phyloP scores from a whole-genome alignment of 345 rosid genomes.

The Triadica sebifera region DNA sequence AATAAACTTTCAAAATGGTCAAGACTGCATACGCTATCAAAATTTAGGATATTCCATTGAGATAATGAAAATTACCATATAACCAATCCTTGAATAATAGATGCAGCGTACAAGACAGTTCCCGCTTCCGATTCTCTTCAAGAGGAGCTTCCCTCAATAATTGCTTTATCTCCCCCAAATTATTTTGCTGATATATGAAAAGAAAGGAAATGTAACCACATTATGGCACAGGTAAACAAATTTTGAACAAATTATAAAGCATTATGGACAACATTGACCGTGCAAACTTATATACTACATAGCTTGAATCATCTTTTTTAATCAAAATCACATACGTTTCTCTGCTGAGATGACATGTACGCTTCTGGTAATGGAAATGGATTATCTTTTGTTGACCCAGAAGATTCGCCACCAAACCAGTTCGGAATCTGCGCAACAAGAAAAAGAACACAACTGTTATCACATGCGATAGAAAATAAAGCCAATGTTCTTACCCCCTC shows the following conservation, averaged over 20 bases:
- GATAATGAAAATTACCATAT: constrained; percentile 53
- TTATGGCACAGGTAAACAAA: neutral
- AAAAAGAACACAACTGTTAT: constrained; percentile 1
- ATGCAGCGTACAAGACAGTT: constrained; percentile 83
- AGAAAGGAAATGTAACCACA: neutral
- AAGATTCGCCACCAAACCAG: constrained; percentile 74
- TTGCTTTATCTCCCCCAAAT: constrained; percentile 70
- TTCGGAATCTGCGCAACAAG: constrained; percentile 70
- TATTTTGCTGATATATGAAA: constrained; percentile 55
- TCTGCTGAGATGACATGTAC: constrained; percentile 72
- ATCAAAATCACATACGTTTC: constrained; percentile 52
- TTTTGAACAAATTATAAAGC: constrained; percentile 5
- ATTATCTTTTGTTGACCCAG: constrained; percentile 72
- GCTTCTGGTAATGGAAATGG: constrained; percentile 82
- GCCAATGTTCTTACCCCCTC: neutral
- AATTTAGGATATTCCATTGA: neutral
- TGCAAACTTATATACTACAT: constrained; percentile 10
- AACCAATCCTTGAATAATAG: constrained; percentile 95
- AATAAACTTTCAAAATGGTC: neutral
- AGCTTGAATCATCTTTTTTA: constrained; percentile 1
- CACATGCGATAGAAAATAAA: neutral
- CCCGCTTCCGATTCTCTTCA: constrained; percentile 85
- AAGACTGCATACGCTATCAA: neutral
- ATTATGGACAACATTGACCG: constrained; percentile 8
- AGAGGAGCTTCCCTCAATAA: constrained; percentile 68